Evolutionary conservation across 2,329 filamentous ascomycete genomes (phyloP), one percentile per base, ranked within the genome.

Genomic region (Stenocarpella maydis): DNA sequence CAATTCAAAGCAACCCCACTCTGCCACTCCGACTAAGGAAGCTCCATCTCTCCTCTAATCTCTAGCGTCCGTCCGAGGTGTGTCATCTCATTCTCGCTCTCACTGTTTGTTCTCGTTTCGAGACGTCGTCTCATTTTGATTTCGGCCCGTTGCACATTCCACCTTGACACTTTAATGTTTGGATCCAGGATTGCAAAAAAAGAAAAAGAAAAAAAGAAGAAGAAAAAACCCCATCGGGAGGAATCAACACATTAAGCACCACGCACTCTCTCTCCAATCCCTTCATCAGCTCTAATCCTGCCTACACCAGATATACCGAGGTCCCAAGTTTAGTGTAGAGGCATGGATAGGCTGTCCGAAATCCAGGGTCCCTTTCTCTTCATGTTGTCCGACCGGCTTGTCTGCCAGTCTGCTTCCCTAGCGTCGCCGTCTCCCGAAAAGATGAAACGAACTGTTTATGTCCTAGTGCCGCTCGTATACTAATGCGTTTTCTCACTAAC

Each of bases 381-480:
- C n/a, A n/a, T n/a, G n/a, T n/a, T n/a, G n/a, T n/a, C n/a, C n/a
- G n/a, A n/a, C n/a, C 8, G 31, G 31, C 31, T 31, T 31, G 31
- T 31, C n/a, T n/a, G n/a, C n/a, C n/a, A n/a, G n/a, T n/a, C 49
- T 37, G 34, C 47, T 54, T 67, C 41, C 39, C 53, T 37, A 37
- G 31, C 31, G 64, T 15, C 41, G 41, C 39, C 31, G 41, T 61
- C 55, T 47, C 34, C 31, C 43, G 31, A n/a, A 5, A 10, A 49
- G 39, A 49, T 55, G 52, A 67, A 67, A 67, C 64, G 64, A 58
- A 67, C 64, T 58, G 64, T 37, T 66, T 61, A 39, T 8, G n/a
- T 55, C 49, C 50, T 43, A 66, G 41, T 55, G 3, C 17, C 28
- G 19, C 50, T 39, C 39, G 41, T 45, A n/a, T n/a, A n/a, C n/a